Evolutionary conservation across 768 basidiomycete genomes (phyloP), one percentile per base, ranked within the genome.

Genomic region (Amanita molliuscula): DNA sequence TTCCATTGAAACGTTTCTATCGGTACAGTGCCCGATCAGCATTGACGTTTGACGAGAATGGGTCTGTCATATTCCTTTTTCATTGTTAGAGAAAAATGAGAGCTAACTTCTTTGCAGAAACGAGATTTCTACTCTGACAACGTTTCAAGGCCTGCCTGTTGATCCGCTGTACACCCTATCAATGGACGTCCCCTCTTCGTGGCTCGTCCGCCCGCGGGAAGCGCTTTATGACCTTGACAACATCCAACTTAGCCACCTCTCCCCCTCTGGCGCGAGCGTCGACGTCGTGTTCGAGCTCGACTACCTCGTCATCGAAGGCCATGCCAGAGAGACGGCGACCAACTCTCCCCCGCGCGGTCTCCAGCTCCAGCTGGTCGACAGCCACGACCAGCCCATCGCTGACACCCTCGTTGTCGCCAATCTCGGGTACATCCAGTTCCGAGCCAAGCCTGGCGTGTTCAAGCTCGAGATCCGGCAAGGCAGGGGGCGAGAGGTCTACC

Each of bases 341-440:
- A 76, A 78, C 36, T 68, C 70, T 5, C 84, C 93, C 3, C 92
- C 96, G 0, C 81, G 94, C 10, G 96, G 96, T 4, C 72, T 97
- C 2, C 95, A 98, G 57, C 76, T 99, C 2, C 85, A 96, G 59
- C 78, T 99, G 1, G 69, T 77, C 3, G 69, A 66, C 10, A 62
- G 67, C 23, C 70, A 73, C 52, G 58, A 62, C 16, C 59, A 58
- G 1, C 67, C 75, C 4, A 70, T 94, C 11, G 89, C 87, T 6
- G 93, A 96, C 57, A 98, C 96, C 0, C 86, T 82, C 51, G 84
- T 98, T 34, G 89, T 96, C 48, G 91, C 87, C 4, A 99, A 98
- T 61, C 70, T 98, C 4, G 96, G 96, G 1, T 99, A 99, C 65
- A 68, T 97, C 48, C 96, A 99, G 61, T 93, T 98, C 70, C 92